Conservation (phyloP, 305 asterid genomes). For the Euphrasia arctica region DNA sequence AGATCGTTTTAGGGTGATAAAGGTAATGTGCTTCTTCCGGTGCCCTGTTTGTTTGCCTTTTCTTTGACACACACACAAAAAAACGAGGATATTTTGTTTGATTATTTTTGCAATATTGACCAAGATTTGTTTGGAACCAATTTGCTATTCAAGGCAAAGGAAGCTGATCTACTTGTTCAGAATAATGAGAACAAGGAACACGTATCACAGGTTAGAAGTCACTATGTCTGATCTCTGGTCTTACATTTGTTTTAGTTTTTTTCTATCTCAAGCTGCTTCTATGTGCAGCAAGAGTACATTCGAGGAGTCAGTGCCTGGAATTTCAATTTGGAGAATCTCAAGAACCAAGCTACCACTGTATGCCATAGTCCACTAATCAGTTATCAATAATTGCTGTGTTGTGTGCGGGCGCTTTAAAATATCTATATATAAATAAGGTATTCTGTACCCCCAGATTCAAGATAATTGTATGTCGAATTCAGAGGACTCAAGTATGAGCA, state of each 20-base stretch:
- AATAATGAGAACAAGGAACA: slow-evolving; percentile 92
- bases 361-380: slow-evolving; percentile 30
- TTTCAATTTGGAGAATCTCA: slow-evolving; percentile 83
- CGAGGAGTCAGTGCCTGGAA: slow-evolving; percentile 96
- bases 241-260: neutral
- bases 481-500: slow-evolving; percentile 47
- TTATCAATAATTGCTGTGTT: slow-evolving; percentile 7
- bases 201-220: slow-evolving; percentile 77
- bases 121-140: slow-evolving; percentile 4
- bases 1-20: slow-evolving; percentile 92
- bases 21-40: slow-evolving; percentile 59
- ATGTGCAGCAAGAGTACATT: slow-evolving; percentile 81
- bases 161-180: slow-evolving; percentile 83
- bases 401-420: neutral
- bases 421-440: neutral
- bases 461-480: slow-evolving; percentile 57
- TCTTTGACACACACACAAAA: neutral
- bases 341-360: slow-evolving; percentile 87
- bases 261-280: slow-evolving; percentile 26
- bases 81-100: neutral
- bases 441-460: slow-evolving; percentile 55
- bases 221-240: slow-evolving; percentile 1
- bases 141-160: slow-evolving; percentile 67
- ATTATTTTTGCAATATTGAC: neutral
- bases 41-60: slow-evolving; percentile 31